A percentile compares a stretch with the other conserved stretches of the same genome.
Conservation (phyloP, 129 eudicot species). For the Heracleum sosnowskyi region DNA sequence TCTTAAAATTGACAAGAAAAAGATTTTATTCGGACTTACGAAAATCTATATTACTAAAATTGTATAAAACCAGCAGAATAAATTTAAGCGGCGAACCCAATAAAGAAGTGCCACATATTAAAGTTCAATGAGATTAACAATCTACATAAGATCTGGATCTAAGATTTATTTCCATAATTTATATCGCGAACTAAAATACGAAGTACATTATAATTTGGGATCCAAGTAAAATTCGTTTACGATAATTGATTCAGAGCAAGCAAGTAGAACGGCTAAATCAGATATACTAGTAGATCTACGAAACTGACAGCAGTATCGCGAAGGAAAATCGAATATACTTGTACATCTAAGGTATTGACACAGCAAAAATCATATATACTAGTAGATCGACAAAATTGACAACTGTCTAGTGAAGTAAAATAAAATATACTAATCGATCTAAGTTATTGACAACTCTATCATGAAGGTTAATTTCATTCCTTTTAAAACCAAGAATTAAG, state of each 20-base stretch:
- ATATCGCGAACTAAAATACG: neutral
- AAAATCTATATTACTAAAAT: neutral
- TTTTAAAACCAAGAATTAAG: neutral
- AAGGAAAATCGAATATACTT: too few species aligned
- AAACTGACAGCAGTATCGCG: neutral
- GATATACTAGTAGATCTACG: neutral
- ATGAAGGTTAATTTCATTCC: neutral
- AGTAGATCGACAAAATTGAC: neutral
- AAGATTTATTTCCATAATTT: neutral
- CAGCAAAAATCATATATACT: neutral
- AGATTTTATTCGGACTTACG: neutral
- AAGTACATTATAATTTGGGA: neutral
- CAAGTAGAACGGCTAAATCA: neutral
- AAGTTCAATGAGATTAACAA: neutral
- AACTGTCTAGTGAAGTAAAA: neutral
- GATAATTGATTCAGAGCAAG: neutral
- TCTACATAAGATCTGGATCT: neutral
- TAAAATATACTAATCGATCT: too few species aligned
- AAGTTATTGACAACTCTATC: neutral
- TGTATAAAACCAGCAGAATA: neutral
- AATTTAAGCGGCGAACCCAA: neutral
- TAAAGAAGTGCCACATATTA: neutral
- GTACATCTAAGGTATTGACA: neutral
- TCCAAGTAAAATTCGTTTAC: neutral
- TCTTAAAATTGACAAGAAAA: neutral